These are phyloP conservation scores for Cadophora luteo-olivacea DNA, from an alignment of 2,329 filamentous ascomycete species.

Conservation along the genomic window DNA sequence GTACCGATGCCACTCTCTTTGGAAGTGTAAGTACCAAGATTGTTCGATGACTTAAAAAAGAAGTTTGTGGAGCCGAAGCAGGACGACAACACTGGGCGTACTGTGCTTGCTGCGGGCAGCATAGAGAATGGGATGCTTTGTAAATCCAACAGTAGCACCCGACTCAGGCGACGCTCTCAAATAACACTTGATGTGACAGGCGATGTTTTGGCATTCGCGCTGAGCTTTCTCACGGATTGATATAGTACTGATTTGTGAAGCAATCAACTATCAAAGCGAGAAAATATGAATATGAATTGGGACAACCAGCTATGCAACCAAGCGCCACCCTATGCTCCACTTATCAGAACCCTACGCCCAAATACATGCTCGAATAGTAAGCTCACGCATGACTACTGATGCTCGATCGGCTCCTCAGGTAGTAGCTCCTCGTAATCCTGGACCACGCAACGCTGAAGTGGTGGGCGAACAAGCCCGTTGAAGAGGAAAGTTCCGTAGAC, in stretches of 20 bases:
- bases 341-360: not conserved
- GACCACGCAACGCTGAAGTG: slow-evolving; percentile 70
- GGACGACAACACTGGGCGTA: too few relatives aligned
- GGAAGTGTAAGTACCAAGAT: too few relatives aligned
- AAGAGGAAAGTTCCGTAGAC: slow-evolving; percentile 98
- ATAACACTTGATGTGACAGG: too few relatives aligned
- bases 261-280: not conserved
- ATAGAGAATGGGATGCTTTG: too few relatives aligned
- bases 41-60: too few relatives aligned
- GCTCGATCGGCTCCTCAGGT: slow-evolving; percentile 85
- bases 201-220: too few relatives aligned
- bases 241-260: not conserved
- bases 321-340: not conserved
- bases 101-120: too few relatives aligned
- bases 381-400: slow-evolving; percentile 45
- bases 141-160: too few relatives aligned
- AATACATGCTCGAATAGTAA: not conserved
- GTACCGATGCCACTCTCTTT: too few relatives aligned
- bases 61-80: too few relatives aligned
- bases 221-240: not conserved
- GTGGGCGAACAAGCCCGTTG: slow-evolving; percentile 90
- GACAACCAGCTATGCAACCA: not conserved
- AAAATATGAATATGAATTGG: not conserved
- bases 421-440: slow-evolving; percentile 68
- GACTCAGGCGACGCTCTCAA: too few relatives aligned